Conservation (phyloP, 2,329 filamentous ascomycete species). For the Fusarium pseudoanthophilum region DNA sequence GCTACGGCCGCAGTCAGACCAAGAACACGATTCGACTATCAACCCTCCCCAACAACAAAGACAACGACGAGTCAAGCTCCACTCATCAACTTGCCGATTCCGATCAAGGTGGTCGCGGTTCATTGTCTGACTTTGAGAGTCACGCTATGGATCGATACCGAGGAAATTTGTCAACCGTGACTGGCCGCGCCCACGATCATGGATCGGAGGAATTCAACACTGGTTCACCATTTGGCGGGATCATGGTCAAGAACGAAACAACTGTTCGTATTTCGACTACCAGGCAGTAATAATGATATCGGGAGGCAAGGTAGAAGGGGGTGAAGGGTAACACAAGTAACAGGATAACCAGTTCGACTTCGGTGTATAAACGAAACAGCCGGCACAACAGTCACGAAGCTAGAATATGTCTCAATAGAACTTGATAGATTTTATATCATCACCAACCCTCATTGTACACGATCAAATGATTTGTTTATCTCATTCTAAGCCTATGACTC, state of each 20-base stretch:
- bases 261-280: conserved; percentile 25
- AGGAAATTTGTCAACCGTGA: conserved; percentile 26
- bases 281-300: background rate
- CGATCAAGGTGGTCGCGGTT: background rate
- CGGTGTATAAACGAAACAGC: no score
- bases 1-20: conserved; percentile 31
- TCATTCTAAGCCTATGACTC: background rate
- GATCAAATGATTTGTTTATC: no score
- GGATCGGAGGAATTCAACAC: background rate
- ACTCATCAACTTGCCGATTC: conserved; percentile 39
- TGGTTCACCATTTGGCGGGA: conserved; percentile 14
- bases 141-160: conserved; percentile 34
- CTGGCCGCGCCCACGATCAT: conserved; percentile 7
- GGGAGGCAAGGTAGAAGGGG: rapidly evolving
- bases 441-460: no score
- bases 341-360: background rate
- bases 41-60: conserved; percentile 18
- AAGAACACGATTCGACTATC: conserved; percentile 39
- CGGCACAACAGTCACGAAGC: background rate
- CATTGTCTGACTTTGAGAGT: conserved; percentile 34
- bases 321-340: background rate
- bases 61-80: conserved; percentile 36
- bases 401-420: background rate
- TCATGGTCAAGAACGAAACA: conserved; percentile 43
- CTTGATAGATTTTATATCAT: background rate